These are phyloP conservation scores for Colletotrichum sp. DNA, from an alignment of 2,329 filamentous ascomycete genomes.

Conservation along the genomic window DNA sequence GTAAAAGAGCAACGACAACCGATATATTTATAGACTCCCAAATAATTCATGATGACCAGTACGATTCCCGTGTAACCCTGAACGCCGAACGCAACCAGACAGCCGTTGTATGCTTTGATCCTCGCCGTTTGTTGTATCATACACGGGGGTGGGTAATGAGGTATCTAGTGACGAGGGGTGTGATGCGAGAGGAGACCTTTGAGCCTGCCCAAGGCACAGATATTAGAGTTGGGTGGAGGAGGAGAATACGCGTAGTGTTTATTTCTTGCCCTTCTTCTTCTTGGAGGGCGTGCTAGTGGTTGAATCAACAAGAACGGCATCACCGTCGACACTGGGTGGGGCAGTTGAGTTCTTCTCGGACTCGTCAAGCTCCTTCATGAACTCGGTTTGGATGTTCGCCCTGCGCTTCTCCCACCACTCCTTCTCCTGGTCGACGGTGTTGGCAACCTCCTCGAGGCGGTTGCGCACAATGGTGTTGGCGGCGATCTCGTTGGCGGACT, in stretches of 20 bases:
- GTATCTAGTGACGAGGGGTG: constrained; percentile 8
- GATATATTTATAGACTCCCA: background rate
- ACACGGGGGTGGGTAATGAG: background rate
- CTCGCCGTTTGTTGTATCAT: constrained; percentile 1
- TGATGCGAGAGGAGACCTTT: background rate
- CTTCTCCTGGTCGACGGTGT: constrained; percentile 75
- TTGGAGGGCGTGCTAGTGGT: constrained; percentile 49
- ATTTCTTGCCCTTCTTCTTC: constrained; percentile 73
- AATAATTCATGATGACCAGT: constrained; percentile 9
- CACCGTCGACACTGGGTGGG: constrained; percentile 70
- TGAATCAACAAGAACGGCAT: constrained; percentile 78
- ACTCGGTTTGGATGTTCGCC: constrained; percentile 73
- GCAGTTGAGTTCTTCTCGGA: constrained; percentile 53
- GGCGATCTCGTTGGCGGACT: constrained; percentile 94
- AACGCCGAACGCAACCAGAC: constrained; percentile 14
- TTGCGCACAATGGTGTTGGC: constrained; percentile 81
- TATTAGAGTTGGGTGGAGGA: background rate
- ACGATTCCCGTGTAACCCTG: background rate
- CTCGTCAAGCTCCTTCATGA: constrained; percentile 84
- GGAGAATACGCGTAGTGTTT: constrained; percentile 20
- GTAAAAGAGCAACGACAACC: background rate
- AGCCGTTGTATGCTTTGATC: constrained; percentile 10
- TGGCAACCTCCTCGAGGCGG: constrained; percentile 76
- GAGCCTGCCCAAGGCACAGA: background rate
- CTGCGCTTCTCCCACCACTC: constrained; percentile 92